These are phyloP conservation scores for Mortierella polycephala DNA, from an alignment of 371 early-diverging fungal species.

Conservation along the genomic window DNA sequence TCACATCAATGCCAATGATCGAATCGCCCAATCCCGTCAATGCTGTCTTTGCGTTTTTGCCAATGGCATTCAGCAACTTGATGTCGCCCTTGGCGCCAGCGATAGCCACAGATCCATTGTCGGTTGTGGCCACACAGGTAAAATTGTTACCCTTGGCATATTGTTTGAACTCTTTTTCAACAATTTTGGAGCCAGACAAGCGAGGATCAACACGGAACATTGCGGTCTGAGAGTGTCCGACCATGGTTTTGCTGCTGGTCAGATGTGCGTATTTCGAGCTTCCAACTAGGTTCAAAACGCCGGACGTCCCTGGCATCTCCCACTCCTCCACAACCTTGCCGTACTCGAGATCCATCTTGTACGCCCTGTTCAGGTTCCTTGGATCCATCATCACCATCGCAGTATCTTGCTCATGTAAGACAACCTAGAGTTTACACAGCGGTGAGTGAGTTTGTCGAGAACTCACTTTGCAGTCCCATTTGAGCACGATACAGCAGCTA, in stretches of 20 bases:
- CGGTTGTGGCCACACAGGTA: slow-evolving; percentile 81
- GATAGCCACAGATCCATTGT: slow-evolving; percentile 85
- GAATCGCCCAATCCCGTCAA: slow-evolving; percentile 92
- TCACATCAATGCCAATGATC: slow-evolving; percentile 90
- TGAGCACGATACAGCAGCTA: not conserved
- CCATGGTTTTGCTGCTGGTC: slow-evolving; percentile 76
- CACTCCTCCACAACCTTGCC: slow-evolving; percentile 95
- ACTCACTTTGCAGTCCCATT: not conserved
- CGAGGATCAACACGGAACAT: slow-evolving; percentile 95
- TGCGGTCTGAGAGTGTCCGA: slow-evolving; percentile 85
- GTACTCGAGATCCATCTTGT: slow-evolving; percentile 90
- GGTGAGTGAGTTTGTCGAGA: not conserved
- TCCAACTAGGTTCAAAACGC: slow-evolving; percentile 70
- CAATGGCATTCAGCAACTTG: slow-evolving; percentile 83
- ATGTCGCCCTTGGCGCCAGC: slow-evolving; percentile 92
- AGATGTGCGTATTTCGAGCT: slow-evolving; percentile 81
- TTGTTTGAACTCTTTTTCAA: slow-evolving; percentile 68
- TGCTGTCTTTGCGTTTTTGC: slow-evolving; percentile 87
- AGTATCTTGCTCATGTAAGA: slow-evolving; percentile 85
- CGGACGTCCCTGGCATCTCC: slow-evolving; percentile 67
- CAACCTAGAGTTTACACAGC: slow-evolving; percentile 41
- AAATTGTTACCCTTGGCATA: slow-evolving; percentile 79
- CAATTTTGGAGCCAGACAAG: slow-evolving; percentile 71
- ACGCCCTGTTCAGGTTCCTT: slow-evolving; percentile 73
- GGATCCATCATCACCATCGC: slow-evolving; percentile 79